Percentiles rank a stretch among this genome's conserved stretches.
phyloP scores from a whole-genome alignment of 2,329 filamentous ascomycete genomes.

The Ceratocystis cacaofunesta region DNA sequence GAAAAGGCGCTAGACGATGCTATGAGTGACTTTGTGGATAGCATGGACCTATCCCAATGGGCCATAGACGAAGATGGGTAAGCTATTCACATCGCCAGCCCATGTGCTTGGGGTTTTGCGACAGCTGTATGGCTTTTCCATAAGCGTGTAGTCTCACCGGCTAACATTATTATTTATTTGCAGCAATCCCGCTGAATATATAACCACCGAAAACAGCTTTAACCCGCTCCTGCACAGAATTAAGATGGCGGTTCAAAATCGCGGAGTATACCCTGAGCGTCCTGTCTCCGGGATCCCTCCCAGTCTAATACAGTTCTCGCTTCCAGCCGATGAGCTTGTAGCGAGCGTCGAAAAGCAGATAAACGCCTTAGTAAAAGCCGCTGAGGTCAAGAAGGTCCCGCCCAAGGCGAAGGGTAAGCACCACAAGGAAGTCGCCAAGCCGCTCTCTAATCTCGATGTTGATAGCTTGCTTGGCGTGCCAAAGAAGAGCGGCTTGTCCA shows the following conservation, averaged over 20 bases:
- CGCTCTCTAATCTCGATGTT: constrained; percentile 78
- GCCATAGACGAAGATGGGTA: constrained; percentile 62
- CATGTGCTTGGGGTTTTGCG: too few relatives aligned
- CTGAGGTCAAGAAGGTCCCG: constrained; percentile 81
- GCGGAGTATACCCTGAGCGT: constrained; percentile 59
- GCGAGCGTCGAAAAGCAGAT: constrained; percentile 42
- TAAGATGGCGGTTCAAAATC: constrained; percentile 68
- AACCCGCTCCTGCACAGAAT: constrained; percentile 79
- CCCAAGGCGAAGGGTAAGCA: constrained; percentile 63
- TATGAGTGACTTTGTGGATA: constrained; percentile 86
- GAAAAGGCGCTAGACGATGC: constrained; percentile 56
- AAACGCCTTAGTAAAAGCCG: constrained; percentile 48
- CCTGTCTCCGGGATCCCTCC: constrained; percentile 47
- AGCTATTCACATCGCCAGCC: constrained; percentile 19
- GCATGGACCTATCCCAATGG: constrained; percentile 69
- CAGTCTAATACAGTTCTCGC: constrained; percentile 56
- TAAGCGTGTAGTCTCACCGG: too few relatives aligned
- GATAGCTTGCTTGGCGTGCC: constrained; percentile 50
- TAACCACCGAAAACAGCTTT: constrained; percentile 65
- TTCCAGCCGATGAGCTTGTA: constrained; percentile 53
- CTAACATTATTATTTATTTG: background rate
- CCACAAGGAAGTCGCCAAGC: constrained; percentile 56
- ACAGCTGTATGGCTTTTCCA: too few relatives aligned
- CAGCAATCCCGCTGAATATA: constrained; percentile 48
- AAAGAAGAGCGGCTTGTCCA: constrained; percentile 26